Conservation (phyloP, 169 alveolate species). For the Toxoplasma gondii region DNA sequence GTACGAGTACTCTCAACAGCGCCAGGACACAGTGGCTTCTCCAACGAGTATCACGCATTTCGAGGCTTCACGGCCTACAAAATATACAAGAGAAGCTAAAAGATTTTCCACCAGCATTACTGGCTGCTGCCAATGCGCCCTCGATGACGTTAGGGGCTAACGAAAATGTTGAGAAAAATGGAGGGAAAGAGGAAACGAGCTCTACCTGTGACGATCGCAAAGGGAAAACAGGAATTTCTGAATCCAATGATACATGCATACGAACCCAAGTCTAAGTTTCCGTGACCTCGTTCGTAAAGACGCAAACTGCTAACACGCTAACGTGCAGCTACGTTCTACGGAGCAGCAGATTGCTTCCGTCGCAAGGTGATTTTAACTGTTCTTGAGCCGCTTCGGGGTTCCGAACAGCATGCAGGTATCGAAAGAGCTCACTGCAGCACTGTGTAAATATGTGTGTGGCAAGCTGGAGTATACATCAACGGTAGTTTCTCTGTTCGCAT, state of each 20-base stretch:
- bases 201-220: neutral
- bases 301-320: too few relatives aligned
- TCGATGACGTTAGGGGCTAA: neutral
- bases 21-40: conserved; percentile 51
- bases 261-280: neutral
- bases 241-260: neutral
- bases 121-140: conserved; percentile 5
- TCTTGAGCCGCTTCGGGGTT: too few relatives aligned
- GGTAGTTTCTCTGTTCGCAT: too few relatives aligned
- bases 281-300: too few relatives aligned
- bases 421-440: too few relatives aligned
- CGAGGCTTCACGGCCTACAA: conserved; percentile 47
- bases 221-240: neutral
- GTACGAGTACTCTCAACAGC: conserved; percentile 12
- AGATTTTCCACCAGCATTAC: conserved; percentile 37
- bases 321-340: too few relatives aligned
- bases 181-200: neutral
- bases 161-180: neutral
- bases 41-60: conserved; percentile 29
- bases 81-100: conserved; percentile 6
- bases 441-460: too few relatives aligned
- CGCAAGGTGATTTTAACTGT: too few relatives aligned
- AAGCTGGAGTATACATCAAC: too few relatives aligned
- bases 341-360: too few relatives aligned
- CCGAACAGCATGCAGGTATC: too few relatives aligned